These are phyloP conservation scores for Septoria linicola DNA, from an alignment of 2,329 filamentous ascomycete genomes.

Conservation along the genomic window DNA sequence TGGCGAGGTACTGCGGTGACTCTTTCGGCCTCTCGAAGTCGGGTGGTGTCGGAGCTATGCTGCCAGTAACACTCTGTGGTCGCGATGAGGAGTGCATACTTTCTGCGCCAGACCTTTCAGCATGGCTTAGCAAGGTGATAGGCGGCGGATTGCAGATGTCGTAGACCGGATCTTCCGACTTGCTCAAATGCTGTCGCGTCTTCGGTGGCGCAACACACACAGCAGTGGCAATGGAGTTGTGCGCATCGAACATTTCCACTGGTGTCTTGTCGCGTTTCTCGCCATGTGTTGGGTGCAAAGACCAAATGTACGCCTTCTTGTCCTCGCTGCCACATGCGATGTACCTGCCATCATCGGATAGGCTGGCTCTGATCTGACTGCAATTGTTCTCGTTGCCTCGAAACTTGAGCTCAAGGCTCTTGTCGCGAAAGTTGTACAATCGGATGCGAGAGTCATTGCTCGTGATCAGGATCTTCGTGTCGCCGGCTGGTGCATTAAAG, in stretches of 20 bases:
- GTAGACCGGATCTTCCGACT: constrained; percentile 88
- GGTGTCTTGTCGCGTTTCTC: constrained; percentile 77
- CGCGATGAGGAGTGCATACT: constrained; percentile 46
- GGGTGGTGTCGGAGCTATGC: constrained; percentile 35
- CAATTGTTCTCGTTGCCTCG: constrained; percentile 86
- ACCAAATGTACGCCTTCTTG: constrained; percentile 87
- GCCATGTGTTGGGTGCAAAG: constrained; percentile 57
- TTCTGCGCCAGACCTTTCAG: constrained; percentile 54
- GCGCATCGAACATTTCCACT: constrained; percentile 86
- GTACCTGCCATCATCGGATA: constrained; percentile 82
- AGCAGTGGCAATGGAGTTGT: constrained; percentile 84
- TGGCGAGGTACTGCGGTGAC: constrained; percentile 73
- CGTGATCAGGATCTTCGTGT: constrained; percentile 82
- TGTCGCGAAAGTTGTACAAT: constrained; percentile 83
- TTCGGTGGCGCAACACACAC: constrained; percentile 79
- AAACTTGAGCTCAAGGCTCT: constrained; percentile 82
- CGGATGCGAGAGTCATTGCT: constrained; percentile 93
- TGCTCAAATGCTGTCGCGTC: constrained; percentile 73
- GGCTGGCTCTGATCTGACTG: constrained; percentile 85
- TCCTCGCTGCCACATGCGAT: constrained; percentile 94
- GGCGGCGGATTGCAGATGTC: constrained; percentile 95
- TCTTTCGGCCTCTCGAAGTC: constrained; percentile 51
- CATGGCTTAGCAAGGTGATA: constrained; percentile 73
- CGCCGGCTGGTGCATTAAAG: constrained; percentile 59
- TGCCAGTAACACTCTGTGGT: constrained; percentile 46